A percentile compares a stretch with the other conserved stretches of the same genome.
phyloP scores from a whole-genome alignment of 2,329 filamentous ascomycete species.

The Penicillium italicum region DNA sequence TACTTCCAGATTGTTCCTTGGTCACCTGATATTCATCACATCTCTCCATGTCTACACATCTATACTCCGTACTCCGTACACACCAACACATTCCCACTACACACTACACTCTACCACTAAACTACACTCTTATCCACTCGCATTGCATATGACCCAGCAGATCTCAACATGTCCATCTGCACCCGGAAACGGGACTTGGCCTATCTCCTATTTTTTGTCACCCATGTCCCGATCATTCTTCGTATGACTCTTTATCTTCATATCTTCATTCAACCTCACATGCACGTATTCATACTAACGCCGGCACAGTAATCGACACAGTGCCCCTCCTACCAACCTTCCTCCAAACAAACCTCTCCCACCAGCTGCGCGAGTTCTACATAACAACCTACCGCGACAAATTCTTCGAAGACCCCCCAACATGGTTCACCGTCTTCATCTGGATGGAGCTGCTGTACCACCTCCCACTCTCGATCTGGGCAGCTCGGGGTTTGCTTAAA shows the following conservation, averaged over 20 bases:
- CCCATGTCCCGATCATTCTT: slow-evolving; percentile 61
- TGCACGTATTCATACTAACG: not conserved
- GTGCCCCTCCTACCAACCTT: slow-evolving; percentile 55
- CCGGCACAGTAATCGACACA: slow-evolving; percentile 55
- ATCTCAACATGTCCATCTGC: slow-evolving; percentile 21
- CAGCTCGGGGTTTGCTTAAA: slow-evolving; percentile 52
- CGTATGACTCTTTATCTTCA: slow-evolving; percentile 38
- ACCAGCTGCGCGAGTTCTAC: slow-evolving; percentile 54
- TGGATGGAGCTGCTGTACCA: slow-evolving; percentile 61
- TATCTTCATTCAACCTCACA: not conserved
- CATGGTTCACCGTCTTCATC: slow-evolving; percentile 58
- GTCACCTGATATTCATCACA: slow-evolving; percentile 1
- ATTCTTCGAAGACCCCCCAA: slow-evolving; percentile 58
- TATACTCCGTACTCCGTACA: not conserved
- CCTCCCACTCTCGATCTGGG: slow-evolving; percentile 59
- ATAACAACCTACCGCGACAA: slow-evolving; percentile 59
- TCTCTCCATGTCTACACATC: too few species aligned
- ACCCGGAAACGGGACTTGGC: slow-evolving; percentile 37
- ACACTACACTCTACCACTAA: not conserved
- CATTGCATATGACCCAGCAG: slow-evolving; percentile 2
- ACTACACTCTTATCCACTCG: not conserved
- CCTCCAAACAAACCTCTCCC: slow-evolving; percentile 50
- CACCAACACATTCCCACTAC: not conserved
- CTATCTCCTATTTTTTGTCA: slow-evolving; percentile 58
- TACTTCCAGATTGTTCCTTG: not conserved